Evolutionary conservation across 108 stramenopile genomes (phyloP).

Genomic region (Aurantiochytrium sp.): DNA sequence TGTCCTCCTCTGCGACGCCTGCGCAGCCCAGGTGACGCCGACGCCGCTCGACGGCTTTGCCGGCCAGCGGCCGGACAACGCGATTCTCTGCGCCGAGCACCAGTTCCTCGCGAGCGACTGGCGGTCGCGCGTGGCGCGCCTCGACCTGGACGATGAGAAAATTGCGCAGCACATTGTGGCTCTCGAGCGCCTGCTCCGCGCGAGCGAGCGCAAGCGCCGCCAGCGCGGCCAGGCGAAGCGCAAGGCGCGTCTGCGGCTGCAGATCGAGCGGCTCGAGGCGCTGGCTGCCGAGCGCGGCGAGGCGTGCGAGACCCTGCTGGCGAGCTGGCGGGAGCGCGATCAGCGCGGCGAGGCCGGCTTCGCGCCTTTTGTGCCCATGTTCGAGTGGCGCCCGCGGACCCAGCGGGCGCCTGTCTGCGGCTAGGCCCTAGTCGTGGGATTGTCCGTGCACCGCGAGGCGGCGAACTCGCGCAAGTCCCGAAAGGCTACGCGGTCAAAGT

Average conservation of each 20-base stretch:
- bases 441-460: too few species aligned
- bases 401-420: too few species aligned
- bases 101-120: neutral
- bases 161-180: neutral
- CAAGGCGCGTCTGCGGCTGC: neutral
- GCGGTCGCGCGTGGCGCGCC: neutral
- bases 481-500: too few species aligned
- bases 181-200: neutral
- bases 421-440: too few species aligned
- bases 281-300: neutral
- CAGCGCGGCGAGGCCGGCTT: neutral
- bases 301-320: neutral
- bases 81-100: slow-evolving; percentile 13
- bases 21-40: neutral
- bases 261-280: neutral
- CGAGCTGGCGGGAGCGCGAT: neutral
- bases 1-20: neutral
- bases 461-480: too few species aligned
- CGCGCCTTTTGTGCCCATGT: neutral
- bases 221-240: neutral
- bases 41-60: neutral
- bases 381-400: neutral
- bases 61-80: neutral
- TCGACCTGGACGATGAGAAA: neutral
- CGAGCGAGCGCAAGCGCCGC: neutral